A percentile compares a stretch with the other conserved stretches of the same genome.
phyloP scores from a whole-genome alignment of 352 stramenopile genomes.

The Thalassiosira livingstoniorum region DNA sequence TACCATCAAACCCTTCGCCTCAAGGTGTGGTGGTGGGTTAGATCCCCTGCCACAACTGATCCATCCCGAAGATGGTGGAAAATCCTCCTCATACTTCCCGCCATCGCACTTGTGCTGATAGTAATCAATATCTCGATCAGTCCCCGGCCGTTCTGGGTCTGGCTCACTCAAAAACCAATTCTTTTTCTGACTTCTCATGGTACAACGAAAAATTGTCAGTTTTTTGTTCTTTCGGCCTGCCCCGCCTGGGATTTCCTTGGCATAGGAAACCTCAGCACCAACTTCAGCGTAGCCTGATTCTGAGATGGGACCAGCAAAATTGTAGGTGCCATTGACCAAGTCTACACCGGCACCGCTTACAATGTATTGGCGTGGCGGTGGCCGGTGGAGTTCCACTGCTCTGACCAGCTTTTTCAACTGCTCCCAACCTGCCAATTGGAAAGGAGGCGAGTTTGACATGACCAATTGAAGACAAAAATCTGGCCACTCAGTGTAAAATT shows the following conservation, averaged over 20 bases:
- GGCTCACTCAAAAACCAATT: conserved; percentile 99
- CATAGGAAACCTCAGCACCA: conserved; percentile 21
- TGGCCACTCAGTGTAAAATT: conserved; percentile 82
- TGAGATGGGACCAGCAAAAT: conserved; percentile 77
- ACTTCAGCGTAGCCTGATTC: conserved; percentile 66
- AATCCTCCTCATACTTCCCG: conserved; percentile 89
- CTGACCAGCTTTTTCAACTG: conserved; percentile 93
- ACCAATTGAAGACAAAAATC: conserved; percentile 80
- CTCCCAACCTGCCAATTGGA: conserved; percentile 94
- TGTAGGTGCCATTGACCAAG: conserved; percentile 94
- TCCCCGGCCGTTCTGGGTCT: conserved; percentile 95
- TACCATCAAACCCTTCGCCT: conserved; percentile 71
- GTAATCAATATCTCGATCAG: conserved; percentile 98
- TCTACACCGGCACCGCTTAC: conserved; percentile 91
- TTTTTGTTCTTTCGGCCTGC: conserved; percentile 64
- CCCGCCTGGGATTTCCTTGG: not conserved
- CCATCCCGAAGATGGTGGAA: conserved; percentile 92
- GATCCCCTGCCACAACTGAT: conserved; percentile 79
- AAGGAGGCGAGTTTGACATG: conserved; percentile 90
- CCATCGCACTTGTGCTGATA: conserved; percentile 99
- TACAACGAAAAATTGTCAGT: conserved; percentile 97
- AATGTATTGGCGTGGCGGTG: conserved; percentile 90
- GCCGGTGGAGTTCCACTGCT: conserved; percentile 86
- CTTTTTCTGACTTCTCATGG: conserved; percentile 97
- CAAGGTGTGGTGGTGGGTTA: conserved; percentile 77